phyloP scores from a whole-genome alignment of 2,329 filamentous ascomycete genomes.

The Ascochyta viciae-villosae region DNA sequence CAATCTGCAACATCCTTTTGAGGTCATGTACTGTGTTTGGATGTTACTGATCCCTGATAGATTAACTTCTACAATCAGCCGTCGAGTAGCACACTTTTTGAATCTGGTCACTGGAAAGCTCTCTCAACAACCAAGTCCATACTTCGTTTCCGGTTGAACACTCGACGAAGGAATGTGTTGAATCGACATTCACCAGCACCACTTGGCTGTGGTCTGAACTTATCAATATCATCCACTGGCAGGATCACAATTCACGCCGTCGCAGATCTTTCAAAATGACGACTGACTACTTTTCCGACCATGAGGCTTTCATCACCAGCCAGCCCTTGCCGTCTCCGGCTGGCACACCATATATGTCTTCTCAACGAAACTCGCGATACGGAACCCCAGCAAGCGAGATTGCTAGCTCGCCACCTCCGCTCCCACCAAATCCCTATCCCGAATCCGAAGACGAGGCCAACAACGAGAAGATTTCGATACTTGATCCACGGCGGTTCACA shows the following conservation, averaged over 20 bases:
- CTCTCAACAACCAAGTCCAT: not conserved
- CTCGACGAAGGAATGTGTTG: constrained; percentile 38
- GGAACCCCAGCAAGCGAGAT: constrained; percentile 67
- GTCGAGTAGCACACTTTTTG: not conserved
- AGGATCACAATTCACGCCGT: not conserved
- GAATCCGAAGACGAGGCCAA: constrained; percentile 56
- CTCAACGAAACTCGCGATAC: constrained; percentile 70
- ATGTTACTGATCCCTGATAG: constrained; percentile 6
- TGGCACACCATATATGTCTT: constrained; percentile 74
- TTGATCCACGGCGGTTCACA: constrained; percentile 92
- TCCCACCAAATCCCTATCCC: constrained; percentile 59
- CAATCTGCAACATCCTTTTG: not conserved
- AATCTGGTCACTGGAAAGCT: not conserved
- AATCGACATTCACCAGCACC: constrained; percentile 26
- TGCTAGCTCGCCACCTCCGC: constrained; percentile 66
- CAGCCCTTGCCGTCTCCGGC: constrained; percentile 71
- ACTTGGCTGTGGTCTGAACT: constrained; percentile 40
- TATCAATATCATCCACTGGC: not conserved
- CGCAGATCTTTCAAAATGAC: constrained; percentile 33
- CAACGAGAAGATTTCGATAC: constrained; percentile 74
- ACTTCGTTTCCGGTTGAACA: not conserved
- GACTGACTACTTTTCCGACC: constrained; percentile 57
- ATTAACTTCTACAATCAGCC: not conserved
- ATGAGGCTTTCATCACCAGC: constrained; percentile 50
- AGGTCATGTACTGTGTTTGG: not conserved